These are phyloP conservation scores for Boechera stricta DNA, from an alignment of 345 rosid species.

Conservation along the genomic window DNA sequence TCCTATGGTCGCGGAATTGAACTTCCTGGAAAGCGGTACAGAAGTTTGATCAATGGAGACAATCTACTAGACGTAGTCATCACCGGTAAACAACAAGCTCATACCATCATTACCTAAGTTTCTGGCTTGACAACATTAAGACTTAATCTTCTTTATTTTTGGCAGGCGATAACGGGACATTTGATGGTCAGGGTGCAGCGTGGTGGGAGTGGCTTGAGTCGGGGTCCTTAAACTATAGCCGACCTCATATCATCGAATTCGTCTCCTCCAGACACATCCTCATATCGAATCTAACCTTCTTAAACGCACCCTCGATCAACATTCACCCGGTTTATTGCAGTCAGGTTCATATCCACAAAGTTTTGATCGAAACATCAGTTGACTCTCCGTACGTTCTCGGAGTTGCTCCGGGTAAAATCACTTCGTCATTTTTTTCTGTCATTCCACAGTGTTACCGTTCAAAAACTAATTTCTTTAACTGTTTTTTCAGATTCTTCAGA, in stretches of 20 bases:
- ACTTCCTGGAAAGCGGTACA: constrained; percentile 74
- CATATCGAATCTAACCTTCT: constrained; percentile 84
- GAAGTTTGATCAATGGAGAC: constrained; percentile 85
- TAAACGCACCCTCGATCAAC: constrained; percentile 77
- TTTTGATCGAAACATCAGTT: constrained; percentile 60
- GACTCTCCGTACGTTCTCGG: constrained; percentile 75
- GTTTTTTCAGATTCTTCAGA: constrained; percentile 79
- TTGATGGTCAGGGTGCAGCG: constrained; percentile 85
- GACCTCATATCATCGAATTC: constrained; percentile 91
- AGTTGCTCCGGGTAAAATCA: constrained; percentile 72
- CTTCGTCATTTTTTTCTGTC: neutral
- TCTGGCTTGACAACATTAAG: neutral
- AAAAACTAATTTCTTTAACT: neutral
- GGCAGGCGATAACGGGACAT: constrained; percentile 86
- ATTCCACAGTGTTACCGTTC: neutral
- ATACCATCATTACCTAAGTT: neutral
- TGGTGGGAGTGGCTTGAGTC: constrained; percentile 88
- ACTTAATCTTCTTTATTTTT: neutral
- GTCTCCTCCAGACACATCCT: constrained; percentile 59
- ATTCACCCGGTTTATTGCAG: constrained; percentile 92
- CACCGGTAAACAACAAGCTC: constrained; percentile 57
- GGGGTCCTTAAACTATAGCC: constrained; percentile 74
- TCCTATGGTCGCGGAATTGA: constrained; percentile 91
- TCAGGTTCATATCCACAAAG: constrained; percentile 36
- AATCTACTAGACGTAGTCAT: constrained; percentile 75